Percentiles rank a stretch among this genome's conserved stretches.
Conservation (phyloP, 495 filamentous ascomycete species). For the Bryoglossum gracile region DNA sequence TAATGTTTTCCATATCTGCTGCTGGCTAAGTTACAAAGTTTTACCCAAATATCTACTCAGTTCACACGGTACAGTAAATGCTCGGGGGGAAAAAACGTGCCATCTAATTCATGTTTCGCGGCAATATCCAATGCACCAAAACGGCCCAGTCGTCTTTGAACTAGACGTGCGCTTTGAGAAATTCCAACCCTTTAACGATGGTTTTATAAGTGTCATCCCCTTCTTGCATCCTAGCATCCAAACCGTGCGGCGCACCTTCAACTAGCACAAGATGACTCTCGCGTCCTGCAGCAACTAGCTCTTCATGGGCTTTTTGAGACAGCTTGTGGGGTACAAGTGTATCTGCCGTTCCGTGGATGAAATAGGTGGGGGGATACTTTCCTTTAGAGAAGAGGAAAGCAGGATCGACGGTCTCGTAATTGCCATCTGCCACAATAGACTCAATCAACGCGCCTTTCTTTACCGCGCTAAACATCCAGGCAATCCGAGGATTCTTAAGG, state of each 20-base stretch:
- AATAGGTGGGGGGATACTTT: conserved; percentile 9
- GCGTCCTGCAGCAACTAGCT: neutral
- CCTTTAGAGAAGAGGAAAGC: neutral
- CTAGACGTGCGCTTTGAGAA: conserved; percentile 4
- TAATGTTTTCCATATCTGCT: too few relatives aligned
- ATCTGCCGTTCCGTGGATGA: conserved; percentile 15
- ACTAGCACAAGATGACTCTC: conserved; percentile 2
- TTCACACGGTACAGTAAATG: too few relatives aligned
- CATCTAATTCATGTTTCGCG: too few relatives aligned
- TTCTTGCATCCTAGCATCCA: neutral
- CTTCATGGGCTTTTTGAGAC: neutral
- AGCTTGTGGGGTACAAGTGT: conserved; percentile 6
- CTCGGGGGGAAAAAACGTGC: too few relatives aligned
- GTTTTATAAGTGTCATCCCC: conserved; percentile 1
- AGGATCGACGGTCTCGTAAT: conserved; percentile 7
- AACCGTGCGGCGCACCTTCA: conserved; percentile 3
- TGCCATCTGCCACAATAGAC: conserved; percentile 6
- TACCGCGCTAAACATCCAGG: conserved; percentile 3
- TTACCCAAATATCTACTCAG: too few relatives aligned
- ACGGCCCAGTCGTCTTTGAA: too few relatives aligned
- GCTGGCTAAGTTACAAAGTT: too few relatives aligned
- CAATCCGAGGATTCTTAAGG: neutral
- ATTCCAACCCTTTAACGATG: conserved; percentile 4
- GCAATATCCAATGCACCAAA: too few relatives aligned
- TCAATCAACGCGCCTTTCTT: conserved; percentile 3